phyloP scores from a whole-genome alignment of 2,329 filamentous ascomycete genomes.

The Alternaria metachromatica region DNA sequence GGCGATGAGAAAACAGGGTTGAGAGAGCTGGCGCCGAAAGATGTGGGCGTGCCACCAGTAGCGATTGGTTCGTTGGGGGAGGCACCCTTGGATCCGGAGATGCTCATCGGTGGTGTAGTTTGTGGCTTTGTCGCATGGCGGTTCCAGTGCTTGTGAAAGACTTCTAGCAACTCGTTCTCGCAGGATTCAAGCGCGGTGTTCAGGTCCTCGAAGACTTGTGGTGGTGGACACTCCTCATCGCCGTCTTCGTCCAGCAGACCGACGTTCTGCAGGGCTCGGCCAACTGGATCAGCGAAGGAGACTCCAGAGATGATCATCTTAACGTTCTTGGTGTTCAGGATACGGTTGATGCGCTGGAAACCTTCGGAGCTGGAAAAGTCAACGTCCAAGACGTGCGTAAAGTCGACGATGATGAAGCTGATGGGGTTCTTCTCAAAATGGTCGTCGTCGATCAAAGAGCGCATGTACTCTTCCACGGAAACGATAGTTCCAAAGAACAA shows the following conservation, averaged over 20 bases:
- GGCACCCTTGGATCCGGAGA: constrained; percentile 24
- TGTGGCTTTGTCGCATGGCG: constrained; percentile 47
- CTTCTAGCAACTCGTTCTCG: constrained; percentile 88
- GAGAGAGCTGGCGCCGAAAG: constrained; percentile 40
- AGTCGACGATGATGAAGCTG: constrained; percentile 86
- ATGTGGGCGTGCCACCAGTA: constrained; percentile 30
- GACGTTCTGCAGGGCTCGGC: constrained; percentile 79
- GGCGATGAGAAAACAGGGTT: constrained; percentile 76
- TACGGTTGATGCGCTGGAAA: constrained; percentile 88
- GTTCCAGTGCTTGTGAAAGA: constrained; percentile 56
- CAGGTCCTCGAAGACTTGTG: constrained; percentile 79
- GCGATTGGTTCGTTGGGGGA: constrained; percentile 19
- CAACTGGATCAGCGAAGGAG: constrained; percentile 75
- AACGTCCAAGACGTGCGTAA: constrained; percentile 87
- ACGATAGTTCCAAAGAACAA: constrained; percentile 99
- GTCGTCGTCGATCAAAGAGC: constrained; percentile 81
- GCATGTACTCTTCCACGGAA: constrained; percentile 87
- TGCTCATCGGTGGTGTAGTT: constrained; percentile 45
- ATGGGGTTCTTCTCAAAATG: constrained; percentile 80
- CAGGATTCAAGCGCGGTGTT: constrained; percentile 94
- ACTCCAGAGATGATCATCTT: constrained; percentile 84
- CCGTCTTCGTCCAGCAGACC: constrained; percentile 78
- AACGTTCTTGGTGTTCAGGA: constrained; percentile 78
- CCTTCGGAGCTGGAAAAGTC: constrained; percentile 97
- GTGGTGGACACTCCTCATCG: constrained; percentile 61